phyloP scores from a whole-genome alignment of 805 yeast species.

The Wickerhamiella siamensis region DNA sequence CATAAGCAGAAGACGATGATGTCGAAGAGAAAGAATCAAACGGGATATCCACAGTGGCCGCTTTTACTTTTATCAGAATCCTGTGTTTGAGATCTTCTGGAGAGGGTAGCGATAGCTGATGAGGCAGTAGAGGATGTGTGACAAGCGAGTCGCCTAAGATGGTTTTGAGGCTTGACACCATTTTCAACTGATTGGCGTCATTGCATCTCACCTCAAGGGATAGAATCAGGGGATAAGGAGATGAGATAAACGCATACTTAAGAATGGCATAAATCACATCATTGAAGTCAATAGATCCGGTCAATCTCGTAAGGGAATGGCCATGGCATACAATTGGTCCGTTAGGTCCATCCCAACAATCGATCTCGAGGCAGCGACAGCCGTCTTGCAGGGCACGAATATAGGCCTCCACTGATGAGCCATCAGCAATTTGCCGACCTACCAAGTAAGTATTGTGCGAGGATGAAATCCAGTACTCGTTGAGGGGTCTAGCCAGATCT shows the following conservation, averaged over 20 bases:
- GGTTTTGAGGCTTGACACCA: constrained; percentile 38
- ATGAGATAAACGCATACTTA: constrained; percentile 76
- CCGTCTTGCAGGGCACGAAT: constrained; percentile 78
- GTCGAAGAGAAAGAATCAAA: background rate
- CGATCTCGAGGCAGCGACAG: constrained; percentile 89
- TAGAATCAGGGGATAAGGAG: constrained; percentile 73
- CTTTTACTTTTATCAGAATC: constrained; percentile 64
- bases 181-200: constrained; percentile 46
- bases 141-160: constrained; percentile 47
- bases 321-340: constrained; percentile 92
- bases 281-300: constrained; percentile 52
- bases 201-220: constrained; percentile 80
- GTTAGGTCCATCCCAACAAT: constrained; percentile 75
- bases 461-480: constrained; percentile 78
- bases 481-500: constrained; percentile 52
- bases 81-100: constrained; percentile 60
- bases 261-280: constrained; percentile 61
- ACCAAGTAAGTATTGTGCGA: constrained; percentile 87
- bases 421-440: constrained; percentile 81
- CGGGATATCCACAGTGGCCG: background rate
- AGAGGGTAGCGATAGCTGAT: constrained; percentile 38
- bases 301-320: constrained; percentile 39
- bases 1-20: background rate
- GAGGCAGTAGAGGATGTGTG: constrained; percentile 26
- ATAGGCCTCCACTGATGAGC: constrained; percentile 80